phyloP scores from a whole-genome alignment of 2,329 filamentous ascomycete species.

The Hypocreales sp. region DNA sequence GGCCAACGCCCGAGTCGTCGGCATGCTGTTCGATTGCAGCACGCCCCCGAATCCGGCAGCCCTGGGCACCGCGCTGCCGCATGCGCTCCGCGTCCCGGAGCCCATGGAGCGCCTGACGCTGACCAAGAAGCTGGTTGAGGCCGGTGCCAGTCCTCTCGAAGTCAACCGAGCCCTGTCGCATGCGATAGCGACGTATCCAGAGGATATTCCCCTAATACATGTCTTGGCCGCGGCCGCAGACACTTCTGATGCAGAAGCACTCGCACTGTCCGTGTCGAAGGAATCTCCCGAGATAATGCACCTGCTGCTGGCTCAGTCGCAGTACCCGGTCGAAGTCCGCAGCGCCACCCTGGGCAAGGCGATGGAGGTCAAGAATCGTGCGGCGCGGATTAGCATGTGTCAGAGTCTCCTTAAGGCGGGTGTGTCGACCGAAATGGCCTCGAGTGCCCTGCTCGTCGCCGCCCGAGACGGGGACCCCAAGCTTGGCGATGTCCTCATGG shows the following conservation, averaged over 20 bases:
- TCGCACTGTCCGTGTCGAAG: conserved; percentile 28
- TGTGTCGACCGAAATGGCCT: conserved; percentile 27
- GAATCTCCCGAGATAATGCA: conserved; percentile 28
- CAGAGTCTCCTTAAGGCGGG: conserved; percentile 28
- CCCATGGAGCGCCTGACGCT: conserved; percentile 34
- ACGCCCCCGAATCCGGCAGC: conserved; percentile 23
- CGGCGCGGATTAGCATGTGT: conserved; percentile 26
- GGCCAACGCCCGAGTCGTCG: conserved; percentile 27
- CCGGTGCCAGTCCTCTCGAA: conserved; percentile 30
- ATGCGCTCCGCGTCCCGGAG: conserved; percentile 34
- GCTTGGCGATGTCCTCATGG: conserved; percentile 33
- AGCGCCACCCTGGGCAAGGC: conserved; percentile 27
- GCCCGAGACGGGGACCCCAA: conserved; percentile 36
- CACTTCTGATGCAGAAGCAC: conserved; percentile 31
- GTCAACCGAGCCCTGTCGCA: conserved; percentile 35
- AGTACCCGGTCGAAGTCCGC: conserved; percentile 20
- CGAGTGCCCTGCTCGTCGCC: conserved; percentile 32
- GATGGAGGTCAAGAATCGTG: conserved; percentile 22
- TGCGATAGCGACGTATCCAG: conserved; percentile 28
- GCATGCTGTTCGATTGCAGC: conserved; percentile 27
- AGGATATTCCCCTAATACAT: conserved; percentile 32
- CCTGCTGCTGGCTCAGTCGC: conserved; percentile 23
- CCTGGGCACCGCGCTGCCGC: conserved; percentile 32
- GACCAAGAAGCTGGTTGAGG: conserved; percentile 31
- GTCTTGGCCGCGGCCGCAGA: conserved; percentile 30